phyloP scores from a whole-genome alignment of 768 basidiomycete genomes.

The Mycena metata region DNA sequence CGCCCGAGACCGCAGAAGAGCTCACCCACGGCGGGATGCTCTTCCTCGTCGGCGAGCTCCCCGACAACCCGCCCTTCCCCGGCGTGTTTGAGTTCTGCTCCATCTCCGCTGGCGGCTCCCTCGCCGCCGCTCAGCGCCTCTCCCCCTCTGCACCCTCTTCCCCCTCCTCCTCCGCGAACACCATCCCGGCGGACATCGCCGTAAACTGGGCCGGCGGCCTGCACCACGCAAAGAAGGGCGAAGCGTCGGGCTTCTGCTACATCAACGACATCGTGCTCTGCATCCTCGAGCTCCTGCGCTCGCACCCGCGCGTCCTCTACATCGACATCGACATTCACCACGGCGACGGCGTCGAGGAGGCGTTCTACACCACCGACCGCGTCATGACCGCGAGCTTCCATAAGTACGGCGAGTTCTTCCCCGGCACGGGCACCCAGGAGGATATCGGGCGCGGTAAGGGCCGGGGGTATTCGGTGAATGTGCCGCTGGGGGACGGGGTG shows the following conservation, averaged over 20 bases:
- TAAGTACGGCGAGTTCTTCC: slow-evolving; percentile 97
- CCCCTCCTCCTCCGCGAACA: slow-evolving; percentile 32
- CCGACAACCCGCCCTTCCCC: slow-evolving; percentile 95
- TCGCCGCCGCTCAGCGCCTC: slow-evolving; percentile 88
- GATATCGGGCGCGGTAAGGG: slow-evolving; percentile 89
- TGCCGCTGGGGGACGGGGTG: slow-evolving; percentile 94
- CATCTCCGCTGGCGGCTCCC: slow-evolving; percentile 95
- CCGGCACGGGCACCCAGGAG: slow-evolving; percentile 87
- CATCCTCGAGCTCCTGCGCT: slow-evolving; percentile 91
- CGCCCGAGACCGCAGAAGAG: slow-evolving; percentile 91
- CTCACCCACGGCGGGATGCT: slow-evolving; percentile 87
- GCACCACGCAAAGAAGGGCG: slow-evolving; percentile 98
- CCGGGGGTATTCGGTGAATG: slow-evolving; percentile 91
- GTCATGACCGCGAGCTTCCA: slow-evolving; percentile 98
- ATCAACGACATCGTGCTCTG: slow-evolving; percentile 98
- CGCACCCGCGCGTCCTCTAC: slow-evolving; percentile 90
- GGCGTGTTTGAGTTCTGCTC: slow-evolving; percentile 98
- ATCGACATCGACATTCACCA: slow-evolving; percentile 99
- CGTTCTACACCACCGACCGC: slow-evolving; percentile 96
- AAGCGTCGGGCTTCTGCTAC: slow-evolving; percentile 99
- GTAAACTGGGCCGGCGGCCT: slow-evolving; percentile 99
- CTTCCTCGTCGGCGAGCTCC: slow-evolving; percentile 78
- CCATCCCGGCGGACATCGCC: slow-evolving; percentile 89
- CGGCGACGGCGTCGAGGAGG: slow-evolving; percentile 98
- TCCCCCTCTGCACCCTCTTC: slow-evolving; percentile 44